Evolutionary conservation across 108 stramenopile genomes (phyloP).

Genomic region (Fragilaria radians): DNA sequence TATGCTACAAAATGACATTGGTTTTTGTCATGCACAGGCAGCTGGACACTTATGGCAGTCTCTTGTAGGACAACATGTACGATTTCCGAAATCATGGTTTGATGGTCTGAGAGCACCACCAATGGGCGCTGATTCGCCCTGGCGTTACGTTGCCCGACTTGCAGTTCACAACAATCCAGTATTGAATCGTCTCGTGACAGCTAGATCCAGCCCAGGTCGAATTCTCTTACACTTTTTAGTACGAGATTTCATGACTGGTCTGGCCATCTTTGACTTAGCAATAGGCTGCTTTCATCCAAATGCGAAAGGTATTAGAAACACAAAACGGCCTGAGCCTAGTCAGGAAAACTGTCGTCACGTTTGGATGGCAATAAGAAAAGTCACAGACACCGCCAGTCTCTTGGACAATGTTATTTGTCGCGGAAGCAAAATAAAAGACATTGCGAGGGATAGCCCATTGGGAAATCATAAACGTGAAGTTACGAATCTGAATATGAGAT

Average conservation of each 20-base stretch:
- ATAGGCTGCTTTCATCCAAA: conserved; percentile 78
- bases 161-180: conserved; percentile 41
- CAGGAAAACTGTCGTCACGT: conserved; percentile 60
- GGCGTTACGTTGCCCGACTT: conserved; percentile 64
- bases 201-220: conserved; percentile 51
- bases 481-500: conserved; percentile 66
- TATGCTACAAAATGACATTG: conserved; percentile 19
- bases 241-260: conserved; percentile 35
- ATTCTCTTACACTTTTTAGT: conserved; percentile 62
- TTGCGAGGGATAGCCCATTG: conserved; percentile 36
- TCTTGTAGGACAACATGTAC: conserved; percentile 68
- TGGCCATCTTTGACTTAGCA: conserved; percentile 50
- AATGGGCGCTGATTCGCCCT: conserved; percentile 19
- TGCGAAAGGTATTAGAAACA: conserved; percentile 50
- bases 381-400: conserved; percentile 30
- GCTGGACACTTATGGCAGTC: conserved; percentile 73
- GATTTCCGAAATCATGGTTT: conserved; percentile 65
- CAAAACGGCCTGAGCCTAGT: conserved; percentile 21
- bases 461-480: conserved; percentile 33
- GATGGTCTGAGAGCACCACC: conserved; percentile 43
- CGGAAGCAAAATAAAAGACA: conserved; percentile 12
- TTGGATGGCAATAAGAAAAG: conserved; percentile 64
- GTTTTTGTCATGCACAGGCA: conserved; percentile 43
- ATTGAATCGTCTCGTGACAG: conserved; percentile 43
- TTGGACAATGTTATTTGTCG: conserved; percentile 49